Base-by-base conservation (phyloP, 371 early-diverging fungal genomes). In the Rhizopus delemar region DNA sequence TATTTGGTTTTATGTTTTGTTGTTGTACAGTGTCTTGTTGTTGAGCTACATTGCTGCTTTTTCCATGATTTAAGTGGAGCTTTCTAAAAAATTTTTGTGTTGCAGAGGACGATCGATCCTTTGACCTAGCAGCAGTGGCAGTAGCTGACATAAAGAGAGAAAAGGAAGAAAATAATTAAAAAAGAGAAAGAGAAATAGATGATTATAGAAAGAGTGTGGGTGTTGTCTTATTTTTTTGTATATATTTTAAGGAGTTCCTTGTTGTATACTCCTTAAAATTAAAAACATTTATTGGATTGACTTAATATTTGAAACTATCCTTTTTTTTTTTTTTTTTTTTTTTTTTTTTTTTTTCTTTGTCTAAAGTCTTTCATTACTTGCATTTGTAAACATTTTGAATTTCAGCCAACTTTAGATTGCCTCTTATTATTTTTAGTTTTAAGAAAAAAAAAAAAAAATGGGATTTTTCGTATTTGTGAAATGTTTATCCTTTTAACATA, bases 81-180 rank as follows among this genome's bases (percentile, higher is more conserved):
- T 67, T 67, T 63, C 63, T 67, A 22, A 67, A 45, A n/a, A 67
- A 62, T 38, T 67, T 67, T 49, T 67, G 68, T n/a, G 63, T 46
- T 38, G 62, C 50, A 7, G 65, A 57, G 34, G 61, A 51, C 32
- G 57, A 11, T 57, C 60, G 54, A 29, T 62, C 56, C 45, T 66
- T 67, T 33, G 67, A 31, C 35, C 59, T 58, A 33, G 36, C 51
- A 29, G 56, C 22, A 15, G 54, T 34, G 13, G 56, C 8, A 8
- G 16, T 57, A 52, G 41, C 41, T 51, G 46, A 59, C 36, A 52
- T 52, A 34, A 39, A 39, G 12, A 39, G 12, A 39, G 12, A 39
- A 39, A 12, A 2, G 39, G 43, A 43, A 43, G 15, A 43, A 43
- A n/a, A 11, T n/a, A 43, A 43, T 13, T 13, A 43, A 43, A 43